Evolutionary conservation across 805 yeast genomes (phyloP), one percentile per base, ranked within the genome.

Genomic region (Myxozyma melibiosi): DNA sequence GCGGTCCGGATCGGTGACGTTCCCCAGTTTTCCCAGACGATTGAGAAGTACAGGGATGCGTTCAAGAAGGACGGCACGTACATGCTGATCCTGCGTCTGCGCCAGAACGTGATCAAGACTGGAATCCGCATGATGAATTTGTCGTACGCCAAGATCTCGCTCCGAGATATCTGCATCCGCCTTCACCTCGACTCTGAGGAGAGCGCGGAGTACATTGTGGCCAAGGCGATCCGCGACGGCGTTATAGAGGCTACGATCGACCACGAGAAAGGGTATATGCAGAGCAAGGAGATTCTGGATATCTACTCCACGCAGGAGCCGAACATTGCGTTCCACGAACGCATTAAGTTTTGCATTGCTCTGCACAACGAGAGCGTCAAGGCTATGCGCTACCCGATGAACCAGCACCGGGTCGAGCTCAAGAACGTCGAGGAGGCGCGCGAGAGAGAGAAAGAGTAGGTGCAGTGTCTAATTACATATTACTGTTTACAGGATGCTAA

Each of bases 91-190:
- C 80, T 90, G 44, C 83, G 98, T 68, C 79, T 94, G 69, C 87
- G 97, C 71, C 96, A 96, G 70, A 94, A 92, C 71, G 99, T 94
- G 61, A 94, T 94, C 74, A 94, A 92, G 75, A 91, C 99, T 0
- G 99, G 99, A 69, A 90, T 94, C 60, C 83, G 98, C 72, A 87
- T 89, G 68, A 89, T 94, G 68, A 88, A 96, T 11, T 77, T 94
- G 67, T 85, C 97, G 5, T 94, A 94, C 76, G 87, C 94, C 58
- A 85, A 83, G 70, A 94, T 94, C 60, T 88, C 97, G 2, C 80
- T 94, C 67, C 88, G 86, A 72, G 99, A 94, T 70, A 90, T 94
- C 55, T 94, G 99, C 73, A 81, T 94, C 67, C 89, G 92, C 70
- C 81, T 94, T 70, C 90, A 88, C 66, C 80, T 94, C 61, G 99